phyloP scores from a whole-genome alignment of 306 rosid genomes.

The Medicago truncatula region MtrunA17r5.0-ANR NC_053043.1:50860001-50860500 shows the following conservation, averaged over 20 bases:
- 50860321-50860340: constrained; percentile 37
- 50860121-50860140: constrained; percentile 97
- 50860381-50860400: constrained; percentile 83
- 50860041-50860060: constrained; percentile 16
- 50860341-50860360: constrained; percentile 73
- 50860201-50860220: constrained; percentile 22
- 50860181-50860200: constrained; percentile 58
- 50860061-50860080: background rate
- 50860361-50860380: constrained; percentile 95
- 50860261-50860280: constrained; percentile 22
- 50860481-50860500: background rate
- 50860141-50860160: constrained; percentile 91
- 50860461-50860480: constrained; percentile 52
- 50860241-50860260: constrained; percentile 11
- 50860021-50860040: background rate
- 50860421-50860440: constrained; percentile 80
- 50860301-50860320: background rate
- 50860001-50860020: constrained; percentile 23
- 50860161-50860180: constrained; percentile 93
- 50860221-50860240: constrained; percentile 1
- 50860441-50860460: constrained; percentile 68
- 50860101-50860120: constrained; percentile 79
- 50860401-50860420: constrained; percentile 74
- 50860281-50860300: background rate
- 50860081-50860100: background rate